Base-by-base conservation (phyloP, 495 filamentous ascomycete genomes). In the Xeromyces bisporus region DNA sequence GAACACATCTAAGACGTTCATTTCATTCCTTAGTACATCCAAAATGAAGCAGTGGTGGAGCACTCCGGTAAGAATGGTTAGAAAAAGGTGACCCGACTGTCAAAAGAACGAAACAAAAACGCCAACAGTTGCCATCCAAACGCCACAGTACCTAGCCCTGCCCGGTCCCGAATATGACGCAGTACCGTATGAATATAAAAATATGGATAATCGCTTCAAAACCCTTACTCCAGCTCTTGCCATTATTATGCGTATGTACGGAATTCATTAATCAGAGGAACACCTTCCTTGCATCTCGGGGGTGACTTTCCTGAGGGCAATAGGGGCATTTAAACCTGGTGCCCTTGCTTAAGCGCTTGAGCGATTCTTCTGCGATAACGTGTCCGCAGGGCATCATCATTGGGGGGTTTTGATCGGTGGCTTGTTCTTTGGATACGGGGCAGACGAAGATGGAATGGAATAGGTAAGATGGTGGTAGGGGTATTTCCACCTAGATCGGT, bases 311-410 rank as follows among this genome's bases (percentile, higher is more conserved):
- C 31, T 55, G 73, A 3, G 89, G 89, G 48, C 89, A 99, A 46
- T 99, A 99, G 0, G 89, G 91, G 42, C 89, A 99, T 51, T 96
- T 99, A 60, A 93, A 81, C 29, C 76, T 54, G 20, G 55, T 67
- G 0, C 80, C 77, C 57, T 89, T 93, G 29, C 74, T 75, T 23
- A 93, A 50, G 33, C 70, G 67, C 36, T 71, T 67, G 28, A 99
- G 55, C 4, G 74, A 80, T 53, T 94, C 87, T 33, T 75, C 67
- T 11, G 82, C 80, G 33, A 99, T 74, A 17, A 96, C 87, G 51
- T 99, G 89, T 5, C 89, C 89, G 44, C 89, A 99, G 2, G 85
- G 85, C 53, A 99, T 77, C 73, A 94, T 92, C 78, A 94, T 89
- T 1, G 89, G 89, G 11, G 89, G 87, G 50, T 96, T 99, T 11